Evolutionary conservation across 176 grass and related monocot species (phyloP), one percentile per base, ranked within the genome.

Genomic region (Oryza nivara): DNA sequence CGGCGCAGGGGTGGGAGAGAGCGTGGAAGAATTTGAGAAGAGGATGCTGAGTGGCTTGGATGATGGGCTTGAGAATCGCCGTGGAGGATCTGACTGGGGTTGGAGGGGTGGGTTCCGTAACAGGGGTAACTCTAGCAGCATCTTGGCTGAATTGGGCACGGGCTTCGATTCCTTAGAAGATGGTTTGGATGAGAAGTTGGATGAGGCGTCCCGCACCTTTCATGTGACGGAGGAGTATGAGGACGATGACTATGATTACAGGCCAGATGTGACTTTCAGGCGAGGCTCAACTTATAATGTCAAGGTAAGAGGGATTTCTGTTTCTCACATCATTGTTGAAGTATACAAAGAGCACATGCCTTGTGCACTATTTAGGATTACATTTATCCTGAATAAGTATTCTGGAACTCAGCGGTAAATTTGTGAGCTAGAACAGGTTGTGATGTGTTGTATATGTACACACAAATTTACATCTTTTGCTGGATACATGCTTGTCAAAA

Each of bases 211-310:
- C n/a, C 86, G 38, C 14, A 86, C 72, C 15, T 90, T 85, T 80
- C 73, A 83, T 26, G 64, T 44, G 47, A 85, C 68, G 2, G 83
- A 90, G 5, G 84, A 94, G 23, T 44, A 84, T 4, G 83, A 66
- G 0, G 91, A 90, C 0, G 86, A 97, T 14, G 79, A 95, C 7
- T 85, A 85, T 8, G 69, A 90, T 0, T 98, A 88, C 67, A 90
- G 96, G 83, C 86, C 91, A 5, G 93, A 94, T 71, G 91, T 95
- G 73, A 80, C 15, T n/a, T 95, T 76, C 83, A 68, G 58, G 68
- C 56, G 45, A 49, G 89, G 91, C 2, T 80, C 65, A 3, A 98
- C 75, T 36, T 95, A 98, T 80, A 89, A 56, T 81, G 6, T 68
- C 43, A 84, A 64, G 78, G 93, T 94, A 92, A 98, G 66, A 45